Conservation (phyloP, 2,329 filamentous ascomycete genomes). For the Ramularia endophylla region DNA sequence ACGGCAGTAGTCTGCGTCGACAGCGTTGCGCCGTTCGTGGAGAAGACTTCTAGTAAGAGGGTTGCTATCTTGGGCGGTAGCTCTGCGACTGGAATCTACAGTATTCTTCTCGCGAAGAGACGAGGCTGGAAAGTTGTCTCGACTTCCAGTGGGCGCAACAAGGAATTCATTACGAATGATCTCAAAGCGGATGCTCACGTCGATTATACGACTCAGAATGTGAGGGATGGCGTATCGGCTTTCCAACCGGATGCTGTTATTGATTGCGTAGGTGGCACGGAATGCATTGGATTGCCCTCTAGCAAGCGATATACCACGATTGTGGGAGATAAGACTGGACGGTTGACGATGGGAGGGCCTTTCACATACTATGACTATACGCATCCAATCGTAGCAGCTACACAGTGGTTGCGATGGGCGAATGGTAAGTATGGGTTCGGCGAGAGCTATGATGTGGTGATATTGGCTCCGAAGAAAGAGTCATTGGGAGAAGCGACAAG, state of each 20-base stretch:
- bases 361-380: constrained; percentile 27
- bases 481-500: constrained; percentile 48
- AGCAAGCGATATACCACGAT: constrained; percentile 46
- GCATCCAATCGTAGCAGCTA: constrained; percentile 17
- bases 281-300: constrained; percentile 33
- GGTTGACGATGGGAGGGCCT: constrained; percentile 30
- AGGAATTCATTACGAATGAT: constrained; percentile 47
- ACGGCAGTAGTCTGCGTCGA: constrained; percentile 29
- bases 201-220: constrained; percentile 51
- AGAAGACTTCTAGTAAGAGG: constrained; percentile 19
- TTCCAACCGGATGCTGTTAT: constrained; percentile 50
- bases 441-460: constrained; percentile 36
- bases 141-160: constrained; percentile 54
- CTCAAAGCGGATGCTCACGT: constrained; percentile 60
- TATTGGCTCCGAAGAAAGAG: constrained; percentile 39
- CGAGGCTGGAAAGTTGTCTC: constrained; percentile 34
- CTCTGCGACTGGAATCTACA: constrained; percentile 30
- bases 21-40: constrained; percentile 22
- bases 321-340: constrained; percentile 32
- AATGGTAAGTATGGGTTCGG: constrained; percentile 35
- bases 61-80: constrained; percentile 30
- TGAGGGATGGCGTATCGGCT: constrained; percentile 46
- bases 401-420: constrained; percentile 29
- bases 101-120: constrained; percentile 26
- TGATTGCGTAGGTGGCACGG: constrained; percentile 51